Conservation (phyloP, 192 early-diverging fungal genomes). For the Coemansia erecta region DNA sequence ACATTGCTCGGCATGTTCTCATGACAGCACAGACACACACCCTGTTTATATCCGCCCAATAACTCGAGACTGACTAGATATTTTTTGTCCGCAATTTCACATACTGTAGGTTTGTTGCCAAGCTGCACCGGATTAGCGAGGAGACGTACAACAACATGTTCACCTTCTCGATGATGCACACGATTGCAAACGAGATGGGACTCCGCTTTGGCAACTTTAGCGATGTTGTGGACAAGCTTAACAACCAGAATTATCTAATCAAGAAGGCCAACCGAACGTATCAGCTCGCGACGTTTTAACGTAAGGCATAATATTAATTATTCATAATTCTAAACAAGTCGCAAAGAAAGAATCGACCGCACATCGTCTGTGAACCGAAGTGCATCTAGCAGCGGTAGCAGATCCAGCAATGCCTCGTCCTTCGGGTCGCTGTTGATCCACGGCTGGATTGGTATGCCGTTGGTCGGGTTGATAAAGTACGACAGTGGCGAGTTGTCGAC, state of each 20-base stretch:
- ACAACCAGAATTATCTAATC: slow-evolving; percentile 71
- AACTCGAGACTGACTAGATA: too few relatives aligned
- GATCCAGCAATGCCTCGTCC: slow-evolving; percentile 61
- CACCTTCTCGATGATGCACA: slow-evolving; percentile 61
- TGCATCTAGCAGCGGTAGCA: slow-evolving; percentile 62
- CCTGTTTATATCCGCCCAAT: too few relatives aligned
- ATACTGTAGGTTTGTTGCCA: slow-evolving; percentile 52
- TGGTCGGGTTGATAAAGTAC: slow-evolving; percentile 68
- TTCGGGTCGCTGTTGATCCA: slow-evolving; percentile 69
- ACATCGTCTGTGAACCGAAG: slow-evolving; percentile 63
- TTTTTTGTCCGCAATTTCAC: not conserved
- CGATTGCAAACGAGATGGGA: slow-evolving; percentile 56
- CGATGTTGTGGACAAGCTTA: slow-evolving; percentile 67
- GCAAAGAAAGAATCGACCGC: slow-evolving; percentile 54
- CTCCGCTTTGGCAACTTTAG: slow-evolving; percentile 60
- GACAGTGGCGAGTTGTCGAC: slow-evolving; percentile 74
- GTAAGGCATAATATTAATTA: not conserved
- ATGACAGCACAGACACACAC: too few relatives aligned
- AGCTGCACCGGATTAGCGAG: slow-evolving; percentile 58
- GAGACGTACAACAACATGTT: slow-evolving; percentile 67
- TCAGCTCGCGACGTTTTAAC: slow-evolving; percentile 54
- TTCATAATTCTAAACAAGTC: slow-evolving; percentile 28
- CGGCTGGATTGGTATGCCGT: slow-evolving; percentile 67
- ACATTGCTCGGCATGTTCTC: too few relatives aligned
- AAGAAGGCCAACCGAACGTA: slow-evolving; percentile 68